Conservation (phyloP, 2,329 filamentous ascomycete genomes). For the Beauveria sp. region DNA sequence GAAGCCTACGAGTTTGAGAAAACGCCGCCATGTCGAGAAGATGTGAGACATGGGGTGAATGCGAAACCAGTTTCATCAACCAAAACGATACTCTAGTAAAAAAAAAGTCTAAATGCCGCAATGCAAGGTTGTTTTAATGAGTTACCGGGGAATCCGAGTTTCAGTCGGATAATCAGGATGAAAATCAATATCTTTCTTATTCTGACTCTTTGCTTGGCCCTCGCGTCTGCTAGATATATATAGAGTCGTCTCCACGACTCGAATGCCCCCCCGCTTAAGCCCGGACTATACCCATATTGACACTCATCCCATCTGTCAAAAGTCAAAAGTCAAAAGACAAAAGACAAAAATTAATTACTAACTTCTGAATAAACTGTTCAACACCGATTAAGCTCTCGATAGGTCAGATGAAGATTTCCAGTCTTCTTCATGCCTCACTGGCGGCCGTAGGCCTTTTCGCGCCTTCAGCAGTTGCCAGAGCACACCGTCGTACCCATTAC, state of each 20-base stretch:
- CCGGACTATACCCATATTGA: not conserved
- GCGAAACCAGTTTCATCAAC: conserved; percentile 5
- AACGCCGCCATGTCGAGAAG: not conserved
- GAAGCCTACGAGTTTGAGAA: not conserved
- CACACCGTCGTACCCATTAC: not conserved
- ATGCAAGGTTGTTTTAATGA: not conserved
- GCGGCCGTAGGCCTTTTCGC: not conserved
- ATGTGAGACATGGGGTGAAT: conserved; percentile 1
- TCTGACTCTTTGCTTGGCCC: not conserved
- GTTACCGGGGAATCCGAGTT: not conserved
- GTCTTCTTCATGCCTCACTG: not conserved
- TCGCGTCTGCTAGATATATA: not conserved
- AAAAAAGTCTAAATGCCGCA: not conserved
- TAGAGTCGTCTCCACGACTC: not conserved
- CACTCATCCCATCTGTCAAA: not conserved
- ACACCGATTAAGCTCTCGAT: not conserved
- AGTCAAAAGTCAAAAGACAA: too few species aligned
- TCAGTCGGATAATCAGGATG: not conserved
- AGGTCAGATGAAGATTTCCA: not conserved
- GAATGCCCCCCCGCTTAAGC: not conserved
- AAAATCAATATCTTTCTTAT: not conserved
- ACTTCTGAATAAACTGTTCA: too few species aligned
- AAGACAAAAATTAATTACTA: too few species aligned
- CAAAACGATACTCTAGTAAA: not conserved
- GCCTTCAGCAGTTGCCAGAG: not conserved